Conservation (phyloP, 495 filamentous ascomycete species). For the Podospora fimiseda region DNA sequence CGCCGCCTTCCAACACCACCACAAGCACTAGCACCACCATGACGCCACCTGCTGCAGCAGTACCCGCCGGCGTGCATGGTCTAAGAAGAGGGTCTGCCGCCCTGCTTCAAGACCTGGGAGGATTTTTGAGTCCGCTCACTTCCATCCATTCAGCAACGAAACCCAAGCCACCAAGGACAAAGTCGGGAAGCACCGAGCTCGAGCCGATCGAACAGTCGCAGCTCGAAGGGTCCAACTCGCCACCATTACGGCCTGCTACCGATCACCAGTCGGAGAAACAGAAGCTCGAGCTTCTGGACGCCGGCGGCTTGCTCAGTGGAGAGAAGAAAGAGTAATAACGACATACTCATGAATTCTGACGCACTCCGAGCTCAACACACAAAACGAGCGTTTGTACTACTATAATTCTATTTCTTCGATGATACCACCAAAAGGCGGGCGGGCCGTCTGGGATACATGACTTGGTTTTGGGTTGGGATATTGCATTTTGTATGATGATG, state of each 20-base stretch:
- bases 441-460: background rate
- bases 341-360: no score
- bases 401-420: background rate
- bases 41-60: constrained; percentile 25
- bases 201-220: constrained; percentile 31
- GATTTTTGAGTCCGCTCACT: constrained; percentile 35
- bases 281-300: constrained; percentile 46
- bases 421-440: background rate
- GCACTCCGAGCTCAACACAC: no score
- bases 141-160: constrained; percentile 18
- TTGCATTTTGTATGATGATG: background rate
- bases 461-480: background rate
- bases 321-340: background rate
- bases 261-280: background rate
- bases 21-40: constrained; percentile 21
- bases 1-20: constrained; percentile 13
- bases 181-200: constrained; percentile 24
- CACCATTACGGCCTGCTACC: background rate
- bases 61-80: constrained; percentile 30
- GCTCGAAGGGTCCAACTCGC: constrained; percentile 18
- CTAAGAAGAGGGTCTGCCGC: constrained; percentile 44
- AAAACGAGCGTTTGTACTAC: background rate
- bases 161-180: constrained; percentile 15
- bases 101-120: constrained; percentile 54
- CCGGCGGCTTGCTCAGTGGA: constrained; percentile 42